Evolutionary conservation across 768 basidiomycete species (phyloP).

Genomic region (Hericium rajendrae): DNA sequence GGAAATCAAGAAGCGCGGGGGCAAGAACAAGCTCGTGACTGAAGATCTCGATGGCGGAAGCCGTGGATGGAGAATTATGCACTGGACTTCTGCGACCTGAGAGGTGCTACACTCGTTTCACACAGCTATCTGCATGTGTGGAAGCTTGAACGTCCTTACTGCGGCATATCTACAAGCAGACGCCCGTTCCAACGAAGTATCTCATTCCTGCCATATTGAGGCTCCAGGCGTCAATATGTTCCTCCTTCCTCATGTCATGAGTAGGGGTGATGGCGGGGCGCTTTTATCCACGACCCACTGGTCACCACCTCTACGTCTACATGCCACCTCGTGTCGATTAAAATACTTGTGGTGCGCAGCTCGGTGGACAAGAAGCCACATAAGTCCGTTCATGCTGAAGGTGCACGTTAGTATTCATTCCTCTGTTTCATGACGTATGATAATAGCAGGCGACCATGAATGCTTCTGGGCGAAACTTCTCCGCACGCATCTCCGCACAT

Average conservation of each 20-base stretch:
- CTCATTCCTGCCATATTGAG: too few species aligned
- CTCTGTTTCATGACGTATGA: too few species aligned
- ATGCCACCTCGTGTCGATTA: neutral
- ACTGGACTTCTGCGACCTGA: slow-evolving; percentile 92
- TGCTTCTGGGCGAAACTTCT: too few species aligned
- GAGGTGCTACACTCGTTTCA: slow-evolving; percentile 33
- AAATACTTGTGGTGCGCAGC: neutral
- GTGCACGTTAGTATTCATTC: too few species aligned
- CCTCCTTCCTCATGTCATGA: slow-evolving; percentile 68
- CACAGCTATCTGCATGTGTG: neutral
- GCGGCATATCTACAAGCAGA: slow-evolving; percentile 51
- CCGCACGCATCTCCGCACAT: too few species aligned
- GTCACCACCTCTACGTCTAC: too few species aligned
- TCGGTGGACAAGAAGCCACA: too few species aligned
- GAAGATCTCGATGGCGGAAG: slow-evolving; percentile 67
- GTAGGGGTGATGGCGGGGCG: slow-evolving; percentile 80
- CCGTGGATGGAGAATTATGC: slow-evolving; percentile 83
- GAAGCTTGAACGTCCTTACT: neutral
- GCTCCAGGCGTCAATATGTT: slow-evolving; percentile 64
- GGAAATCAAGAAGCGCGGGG: slow-evolving; percentile 82
- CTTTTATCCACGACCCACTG: too few species aligned
- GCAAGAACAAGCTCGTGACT: slow-evolving; percentile 71
- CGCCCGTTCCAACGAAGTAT: slow-evolving; percentile 42
- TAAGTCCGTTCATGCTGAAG: too few species aligned
- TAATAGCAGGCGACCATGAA: too few species aligned